Conservation (phyloP, 805 yeast species). For the Gaillardinia entomophila region DNA sequence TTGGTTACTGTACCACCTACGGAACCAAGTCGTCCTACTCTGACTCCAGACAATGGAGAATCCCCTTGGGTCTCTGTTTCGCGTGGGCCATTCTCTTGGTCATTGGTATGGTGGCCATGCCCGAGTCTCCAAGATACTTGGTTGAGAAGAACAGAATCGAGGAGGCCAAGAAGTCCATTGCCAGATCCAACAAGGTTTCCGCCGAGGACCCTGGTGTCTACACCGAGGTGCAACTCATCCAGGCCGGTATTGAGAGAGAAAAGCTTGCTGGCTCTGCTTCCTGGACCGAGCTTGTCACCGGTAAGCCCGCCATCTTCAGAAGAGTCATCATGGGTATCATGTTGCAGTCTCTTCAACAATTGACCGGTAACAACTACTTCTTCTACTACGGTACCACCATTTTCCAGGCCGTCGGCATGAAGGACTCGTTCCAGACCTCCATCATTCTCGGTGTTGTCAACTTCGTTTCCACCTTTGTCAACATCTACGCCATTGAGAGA, state of each 20-base stretch:
- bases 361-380: slow-evolving; percentile 58
- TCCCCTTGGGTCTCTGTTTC: slow-evolving; percentile 51
- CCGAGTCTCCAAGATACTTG: slow-evolving; percentile 67
- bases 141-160: slow-evolving; percentile 44
- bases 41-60: slow-evolving; percentile 60
- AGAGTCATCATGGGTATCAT: slow-evolving; percentile 54
- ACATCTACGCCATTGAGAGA: slow-evolving; percentile 44
- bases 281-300: slow-evolving; percentile 59
- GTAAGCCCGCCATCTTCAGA: slow-evolving; percentile 55
- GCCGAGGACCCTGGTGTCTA: slow-evolving; percentile 50
- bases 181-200: slow-evolving; percentile 51
- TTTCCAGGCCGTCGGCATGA: slow-evolving; percentile 45
- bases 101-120: slow-evolving; percentile 51
- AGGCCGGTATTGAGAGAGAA: slow-evolving; percentile 60
- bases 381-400: slow-evolving; percentile 59
- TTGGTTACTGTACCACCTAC: slow-evolving; percentile 63
- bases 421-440: slow-evolving; percentile 52
- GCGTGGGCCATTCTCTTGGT: slow-evolving; percentile 49
- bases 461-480: slow-evolving; percentile 49
- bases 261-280: slow-evolving; percentile 56
- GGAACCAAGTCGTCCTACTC: slow-evolving; percentile 49
- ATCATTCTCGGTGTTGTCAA: slow-evolving; percentile 51
- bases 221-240: slow-evolving; percentile 48
- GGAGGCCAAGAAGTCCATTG: slow-evolving; percentile 51
- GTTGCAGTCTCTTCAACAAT: slow-evolving; percentile 56